Base-by-base conservation (phyloP, 2,329 filamentous ascomycete species). In the Ceratocystis smalleyi region DNA sequence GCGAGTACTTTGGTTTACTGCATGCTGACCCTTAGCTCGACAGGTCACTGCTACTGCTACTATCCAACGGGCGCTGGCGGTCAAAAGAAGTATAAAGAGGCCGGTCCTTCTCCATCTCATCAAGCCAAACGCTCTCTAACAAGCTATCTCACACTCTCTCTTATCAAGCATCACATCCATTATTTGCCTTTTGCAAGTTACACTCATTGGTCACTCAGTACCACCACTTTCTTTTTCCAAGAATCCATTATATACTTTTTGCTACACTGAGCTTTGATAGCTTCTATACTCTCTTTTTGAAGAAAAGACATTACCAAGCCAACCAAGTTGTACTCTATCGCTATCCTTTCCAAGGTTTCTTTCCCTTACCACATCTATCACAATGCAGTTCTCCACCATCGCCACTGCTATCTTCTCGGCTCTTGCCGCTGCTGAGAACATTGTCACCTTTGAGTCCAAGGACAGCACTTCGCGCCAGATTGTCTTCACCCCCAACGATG, bases 361-460 rank as follows among this genome's bases (percentile, higher is more conserved):
- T 17, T 45, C 61, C 59, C 35, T 63, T 27, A 32, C 40, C 32
- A 40, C 32, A 10, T 15, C 49, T 19, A 22, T 43, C 60, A 65
- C 43, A 45, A 66, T 66, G 65, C 60, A 66, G 61, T 64, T 66
- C 65, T 66, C 62, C 57, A 27, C 43, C 15, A 57, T 59, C 71
- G 82, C 82, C 76, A 69, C 75, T 70, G 73, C 72, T 67, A 70
- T 77, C 69, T 69, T 79, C 70, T 72, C 77, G 68, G 73, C 75
- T 68, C 68, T 79, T 67, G 71, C 75, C 67, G 75, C 78, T 68
- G 80, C 78, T 66, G 72, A 70, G 71, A 79, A 78, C 73, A 73
- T 74, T 43, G 73, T 86, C 70, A 82, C 79, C 68, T 84, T 86
- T 75, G 70, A 78, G 73, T 83, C 81, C 69, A 79, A 83, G 61